Conservation (phyloP, 768 basidiomycete genomes). For the Clavulina sp. region DNA sequence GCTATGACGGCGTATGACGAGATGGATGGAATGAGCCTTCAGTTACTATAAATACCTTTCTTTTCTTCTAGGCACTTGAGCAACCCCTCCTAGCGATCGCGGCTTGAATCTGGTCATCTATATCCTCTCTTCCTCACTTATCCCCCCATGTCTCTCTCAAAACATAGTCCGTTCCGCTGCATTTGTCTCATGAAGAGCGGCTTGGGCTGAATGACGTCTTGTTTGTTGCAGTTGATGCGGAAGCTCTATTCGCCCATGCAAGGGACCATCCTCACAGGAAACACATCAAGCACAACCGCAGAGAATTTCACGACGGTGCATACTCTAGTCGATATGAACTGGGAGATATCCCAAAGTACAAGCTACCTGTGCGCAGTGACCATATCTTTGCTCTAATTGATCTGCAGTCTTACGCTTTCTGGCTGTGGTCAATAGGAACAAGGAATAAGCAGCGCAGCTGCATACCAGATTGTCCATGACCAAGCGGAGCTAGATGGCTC, state of each 20-base stretch:
- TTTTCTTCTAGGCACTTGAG: too few species aligned
- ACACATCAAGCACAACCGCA: conserved; percentile 11
- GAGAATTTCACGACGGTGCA: conserved; percentile 14
- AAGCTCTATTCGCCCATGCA: not conserved
- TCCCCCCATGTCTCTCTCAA: conserved; percentile 1
- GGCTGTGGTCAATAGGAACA: not conserved
- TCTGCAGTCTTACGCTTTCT: not conserved
- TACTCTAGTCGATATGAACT: not conserved
- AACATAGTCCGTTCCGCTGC: not conserved
- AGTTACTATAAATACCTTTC: too few species aligned
- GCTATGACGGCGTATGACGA: too few species aligned
- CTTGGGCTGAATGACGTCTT: not conserved
- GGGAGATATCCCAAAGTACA: conserved; percentile 17
- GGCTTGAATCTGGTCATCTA: too few species aligned
- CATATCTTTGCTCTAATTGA: not conserved
- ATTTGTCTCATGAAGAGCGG: not conserved
- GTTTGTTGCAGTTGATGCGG: not conserved
- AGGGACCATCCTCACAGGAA: conserved; percentile 17
- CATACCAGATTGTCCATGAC: conserved; percentile 30
- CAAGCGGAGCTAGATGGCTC: conserved; percentile 38
- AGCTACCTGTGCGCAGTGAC: conserved; percentile 12
- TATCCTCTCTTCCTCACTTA: not conserved
- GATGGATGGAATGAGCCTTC: too few species aligned
- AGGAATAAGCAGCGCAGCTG: conserved; percentile 13
- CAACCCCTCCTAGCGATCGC: too few species aligned